These are phyloP conservation scores for Fusarium falciforme DNA, from an alignment of 2,329 filamentous ascomycete genomes.

Conservation along the genomic window DNA sequence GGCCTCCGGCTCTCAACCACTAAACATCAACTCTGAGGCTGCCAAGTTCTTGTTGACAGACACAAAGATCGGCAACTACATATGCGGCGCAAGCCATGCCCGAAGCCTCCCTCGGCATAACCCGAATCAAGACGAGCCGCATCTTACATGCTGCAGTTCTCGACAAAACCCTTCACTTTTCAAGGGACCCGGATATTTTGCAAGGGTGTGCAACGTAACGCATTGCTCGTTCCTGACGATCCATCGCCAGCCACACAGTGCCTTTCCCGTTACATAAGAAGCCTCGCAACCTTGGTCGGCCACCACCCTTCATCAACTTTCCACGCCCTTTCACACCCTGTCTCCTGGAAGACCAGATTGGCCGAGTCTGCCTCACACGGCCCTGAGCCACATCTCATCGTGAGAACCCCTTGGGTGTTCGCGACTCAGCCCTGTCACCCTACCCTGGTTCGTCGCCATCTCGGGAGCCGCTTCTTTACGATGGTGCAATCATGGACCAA, in stretches of 20 bases:
- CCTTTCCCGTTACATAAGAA: slow-evolving; percentile 32
- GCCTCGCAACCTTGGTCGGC: slow-evolving; percentile 1
- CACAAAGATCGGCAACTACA: slow-evolving; percentile 15
- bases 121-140: slow-evolving; percentile 32
- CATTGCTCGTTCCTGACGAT: slow-evolving; percentile 40
- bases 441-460: slow-evolving; percentile 18
- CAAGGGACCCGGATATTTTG: slow-evolving; percentile 13
- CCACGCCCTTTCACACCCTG: slow-evolving; percentile 8
- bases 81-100: slow-evolving; percentile 14
- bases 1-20: slow-evolving; percentile 7
- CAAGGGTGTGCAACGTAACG: slow-evolving; percentile 30
- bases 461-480: slow-evolving; percentile 6
- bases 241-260: slow-evolving; percentile 27
- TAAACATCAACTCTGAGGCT: slow-evolving; percentile 12
- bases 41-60: slow-evolving; percentile 15
- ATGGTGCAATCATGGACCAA: slow-evolving; percentile 38
- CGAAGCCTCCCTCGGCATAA: slow-evolving; percentile 19
- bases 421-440: slow-evolving; percentile 27
- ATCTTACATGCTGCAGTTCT: slow-evolving; percentile 29
- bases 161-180: slow-evolving; percentile 9
- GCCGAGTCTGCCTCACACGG: not conserved
- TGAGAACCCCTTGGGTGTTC: slow-evolving; percentile 20
- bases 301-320: not conserved
- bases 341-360: not conserved
- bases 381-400: slow-evolving; percentile 6